Evolutionary conservation across 208 protist genomes (phyloP), one percentile per base, ranked within the genome.

Genomic region (Acanthamoeba lenticulata): DNA sequence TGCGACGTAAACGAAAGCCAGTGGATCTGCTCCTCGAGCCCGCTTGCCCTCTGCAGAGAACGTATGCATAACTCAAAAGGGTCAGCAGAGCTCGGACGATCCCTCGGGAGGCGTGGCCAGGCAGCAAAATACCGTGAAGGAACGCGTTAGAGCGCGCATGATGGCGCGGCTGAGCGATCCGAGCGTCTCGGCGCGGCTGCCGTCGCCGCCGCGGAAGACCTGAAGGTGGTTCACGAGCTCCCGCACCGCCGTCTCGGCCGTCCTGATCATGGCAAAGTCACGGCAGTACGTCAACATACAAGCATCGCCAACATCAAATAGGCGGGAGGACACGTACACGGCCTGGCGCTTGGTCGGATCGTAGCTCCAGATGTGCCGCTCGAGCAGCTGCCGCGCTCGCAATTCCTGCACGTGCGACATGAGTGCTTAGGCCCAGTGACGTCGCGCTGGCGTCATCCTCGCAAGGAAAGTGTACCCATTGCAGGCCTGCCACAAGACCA

Each of bases 41-140:
- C 77, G 47, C 40, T 86, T 2, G 44, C 77, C 32, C 47, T 86
- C 77, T 86, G 69, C 69, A 52, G n/a, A n/a, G n/a, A n/a, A n/a
- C n/a, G n/a, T n/a, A n/a, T n/a, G n/a, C n/a, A n/a, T n/a, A n/a
- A n/a, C n/a, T n/a, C n/a, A n/a, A n/a, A n/a, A n/a, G n/a, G n/a
- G n/a, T n/a, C n/a, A n/a, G n/a, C n/a, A n/a, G n/a, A n/a, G n/a
- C n/a, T n/a, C n/a, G n/a, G n/a, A n/a, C n/a, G n/a, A n/a, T n/a
- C n/a, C n/a, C 45, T 52, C 45, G 45, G 45, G 45, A 52, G 27
- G 52, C 52, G 52, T 24, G 52, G 52, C n/a, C n/a, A 60, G 45
- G 45, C 5, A 15, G 15, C 13, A 67, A 67, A 7, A 67, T 67
- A 77, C 67, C 67, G 38, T 77, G 32, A 44, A 36, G 4, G 67